phyloP scores from a whole-genome alignment of 257 asterid species.

The Avicennia marina region DNA sequence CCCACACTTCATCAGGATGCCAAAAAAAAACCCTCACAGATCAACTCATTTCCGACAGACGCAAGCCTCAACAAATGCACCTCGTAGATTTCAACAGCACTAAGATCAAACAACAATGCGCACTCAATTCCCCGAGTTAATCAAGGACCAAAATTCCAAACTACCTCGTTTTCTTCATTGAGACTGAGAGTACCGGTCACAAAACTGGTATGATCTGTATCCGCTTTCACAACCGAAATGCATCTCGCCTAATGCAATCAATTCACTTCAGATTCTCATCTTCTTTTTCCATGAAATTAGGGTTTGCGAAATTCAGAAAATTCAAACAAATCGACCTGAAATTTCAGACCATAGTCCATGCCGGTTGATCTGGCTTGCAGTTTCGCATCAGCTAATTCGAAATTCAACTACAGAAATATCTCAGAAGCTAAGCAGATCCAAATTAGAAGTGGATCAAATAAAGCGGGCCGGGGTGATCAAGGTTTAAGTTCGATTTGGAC shows the following conservation, averaged over 20 bases:
- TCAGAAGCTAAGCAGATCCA: constrained; percentile 3
- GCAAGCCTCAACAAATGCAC: constrained; percentile 91
- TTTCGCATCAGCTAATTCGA: constrained; percentile 12
- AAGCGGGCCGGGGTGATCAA: no score
- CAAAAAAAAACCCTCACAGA: constrained; percentile 94
- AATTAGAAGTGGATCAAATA: neutral
- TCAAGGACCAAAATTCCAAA: neutral
- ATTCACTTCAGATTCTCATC: constrained; percentile 6
- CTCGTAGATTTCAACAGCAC: constrained; percentile 32
- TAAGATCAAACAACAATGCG: constrained; percentile 20
- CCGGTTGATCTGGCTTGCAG: constrained; percentile 94
- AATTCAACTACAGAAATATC: constrained; percentile 1
- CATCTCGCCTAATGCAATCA: constrained; percentile 70
- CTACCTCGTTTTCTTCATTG: constrained; percentile 95
- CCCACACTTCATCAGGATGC: constrained; percentile 94
- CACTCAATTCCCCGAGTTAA: neutral
- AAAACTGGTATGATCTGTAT: constrained; percentile 93
- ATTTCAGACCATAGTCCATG: constrained; percentile 91
- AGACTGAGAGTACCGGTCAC: constrained; percentile 90
- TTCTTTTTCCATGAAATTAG: neutral
- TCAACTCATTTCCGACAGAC: constrained; percentile 70
- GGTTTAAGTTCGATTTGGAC: no score
- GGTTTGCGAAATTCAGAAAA: constrained; percentile 3
- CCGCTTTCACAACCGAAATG: constrained; percentile 95
- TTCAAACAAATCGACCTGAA: constrained; percentile 52